Evolutionary conservation across 1,139 yeast genomes (phyloP).

Genomic region (Lodderomyces beijingensis): DNA sequence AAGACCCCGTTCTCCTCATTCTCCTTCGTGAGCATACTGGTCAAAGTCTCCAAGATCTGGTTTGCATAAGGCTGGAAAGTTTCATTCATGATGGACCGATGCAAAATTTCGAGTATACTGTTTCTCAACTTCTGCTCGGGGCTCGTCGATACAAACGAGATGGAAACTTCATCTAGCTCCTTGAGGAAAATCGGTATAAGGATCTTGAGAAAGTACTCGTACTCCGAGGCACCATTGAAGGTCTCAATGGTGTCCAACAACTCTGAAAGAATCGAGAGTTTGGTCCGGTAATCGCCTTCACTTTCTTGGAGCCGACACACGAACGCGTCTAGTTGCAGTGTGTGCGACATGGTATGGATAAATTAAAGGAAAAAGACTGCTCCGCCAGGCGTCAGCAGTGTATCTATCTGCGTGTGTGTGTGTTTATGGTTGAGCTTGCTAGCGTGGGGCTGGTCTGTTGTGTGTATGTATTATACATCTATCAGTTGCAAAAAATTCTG

Average conservation of each 20-base stretch:
- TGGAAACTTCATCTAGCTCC: slow-evolving; percentile 63
- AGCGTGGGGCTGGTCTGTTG: no score
- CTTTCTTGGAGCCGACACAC: slow-evolving; percentile 55
- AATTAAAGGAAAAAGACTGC: no score
- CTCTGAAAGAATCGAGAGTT: slow-evolving; percentile 71
- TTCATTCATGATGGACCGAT: slow-evolving; percentile 80
- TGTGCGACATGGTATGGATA: slow-evolving; percentile 46
- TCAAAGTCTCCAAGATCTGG: slow-evolving; percentile 57
- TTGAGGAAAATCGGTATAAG: slow-evolving; percentile 60
- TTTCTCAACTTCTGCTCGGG: slow-evolving; percentile 74
- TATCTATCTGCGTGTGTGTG: no score
- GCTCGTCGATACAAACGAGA: slow-evolving; percentile 60
- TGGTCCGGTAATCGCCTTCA: slow-evolving; percentile 49
- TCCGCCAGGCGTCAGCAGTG: no score
- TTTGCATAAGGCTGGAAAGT: slow-evolving; percentile 70
- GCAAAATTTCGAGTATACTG: slow-evolving; percentile 72
- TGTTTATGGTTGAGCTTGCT: no score
- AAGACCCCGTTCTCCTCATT: slow-evolving; percentile 95
- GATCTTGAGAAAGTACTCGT: slow-evolving; percentile 61
- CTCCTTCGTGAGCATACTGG: slow-evolving; percentile 61
- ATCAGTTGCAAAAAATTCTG: no score
- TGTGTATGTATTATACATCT: no score
- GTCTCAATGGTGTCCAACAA: slow-evolving; percentile 82
- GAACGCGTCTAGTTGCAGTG: slow-evolving; percentile 54
- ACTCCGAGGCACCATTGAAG: slow-evolving; percentile 74